Evolutionary conservation across 805 yeast species (phyloP), one percentile per base, ranked within the genome.

Genomic region (Yarrowia osloensis): DNA sequence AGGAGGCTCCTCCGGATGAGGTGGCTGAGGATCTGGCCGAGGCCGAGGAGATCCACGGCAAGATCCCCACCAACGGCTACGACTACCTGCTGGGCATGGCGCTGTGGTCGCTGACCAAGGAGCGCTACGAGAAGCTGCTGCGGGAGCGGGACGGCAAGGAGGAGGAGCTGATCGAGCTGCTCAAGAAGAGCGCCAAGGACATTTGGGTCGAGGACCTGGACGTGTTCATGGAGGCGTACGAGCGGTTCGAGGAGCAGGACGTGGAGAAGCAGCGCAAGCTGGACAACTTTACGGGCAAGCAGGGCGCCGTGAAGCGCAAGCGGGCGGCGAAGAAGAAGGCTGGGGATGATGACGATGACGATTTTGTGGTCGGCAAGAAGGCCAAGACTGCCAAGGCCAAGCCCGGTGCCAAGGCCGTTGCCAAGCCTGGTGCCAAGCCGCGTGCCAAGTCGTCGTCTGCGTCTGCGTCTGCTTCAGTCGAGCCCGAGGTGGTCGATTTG

Each of bases 21-120:
- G 78, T 70, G 46, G 86, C 79, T 19, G 85, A 79, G 15, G 82
- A 76, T 7, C 74, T 72, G 21, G 81, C 74, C 29, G 70, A 63
- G 28, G 71, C 69, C n/a, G 71, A 65, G 39, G 70, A 55, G 31
- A 46, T 61, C 12, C 66, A 61, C 26, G 66, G 73, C 49, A 83
- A 81, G 61, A 88, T 86, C 26, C 78, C 84, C 17, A 82, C 82
- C 63, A 85, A 91, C 11, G 81, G 88, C 7, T 94, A 86, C 77
- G 98, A 95, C 73, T 95, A 95, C 72, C 81, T 95, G 70, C 81
- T 95, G 65, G 96, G 95, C 66, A 90, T 95, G 97, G 85, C 92
- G 39, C 87, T 95, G 70, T 91, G 97, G 95, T 89, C 97, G 42
- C 84, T 95, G 74, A 94, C 99, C 0, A 83, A 82, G 68, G 99